Conservation (phyloP, 129 eudicot species). For the Flaveria brownii region DNA sequence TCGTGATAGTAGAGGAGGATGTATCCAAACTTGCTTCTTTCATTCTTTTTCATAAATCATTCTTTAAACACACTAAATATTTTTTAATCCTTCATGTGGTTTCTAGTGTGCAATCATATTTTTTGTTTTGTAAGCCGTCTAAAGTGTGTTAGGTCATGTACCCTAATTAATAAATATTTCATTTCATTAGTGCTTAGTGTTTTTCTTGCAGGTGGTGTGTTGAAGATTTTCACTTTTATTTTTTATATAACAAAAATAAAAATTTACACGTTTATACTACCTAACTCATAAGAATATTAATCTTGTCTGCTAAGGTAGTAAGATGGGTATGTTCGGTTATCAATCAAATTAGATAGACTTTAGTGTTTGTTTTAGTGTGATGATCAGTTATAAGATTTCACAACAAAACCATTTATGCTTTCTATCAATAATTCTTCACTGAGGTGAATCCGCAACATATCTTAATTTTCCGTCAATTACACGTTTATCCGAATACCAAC, state of each 20-base stretch:
- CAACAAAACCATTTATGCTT: not conserved
- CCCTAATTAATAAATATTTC: not conserved
- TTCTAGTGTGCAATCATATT: slow-evolving; percentile 7
- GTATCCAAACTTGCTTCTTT: slow-evolving; percentile 26
- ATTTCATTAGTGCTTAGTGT: not conserved
- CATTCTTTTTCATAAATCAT: slow-evolving; percentile 19
- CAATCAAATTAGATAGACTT: not conserved
- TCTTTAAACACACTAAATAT: slow-evolving; percentile 8
- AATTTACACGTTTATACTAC: too few relatives aligned
- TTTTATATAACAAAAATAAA: not conserved
- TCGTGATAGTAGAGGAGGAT: slow-evolving; percentile 1
- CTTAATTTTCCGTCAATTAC: too few relatives aligned
- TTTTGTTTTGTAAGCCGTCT: not conserved
- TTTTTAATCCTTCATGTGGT: slow-evolving; percentile 9
- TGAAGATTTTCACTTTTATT: not conserved
- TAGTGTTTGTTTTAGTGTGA: not conserved
- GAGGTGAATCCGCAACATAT: too few relatives aligned
- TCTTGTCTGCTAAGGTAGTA: not conserved
- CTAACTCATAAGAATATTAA: too few relatives aligned
- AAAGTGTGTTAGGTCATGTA: not conserved
- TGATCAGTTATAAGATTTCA: not conserved
- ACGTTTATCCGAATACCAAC: too few relatives aligned
- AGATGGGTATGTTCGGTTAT: not conserved
- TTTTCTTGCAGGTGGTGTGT: not conserved
- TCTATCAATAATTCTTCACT: too few relatives aligned